Conservation (phyloP, 352 stramenopile genomes). For the Pythium guiyangense region DNA sequence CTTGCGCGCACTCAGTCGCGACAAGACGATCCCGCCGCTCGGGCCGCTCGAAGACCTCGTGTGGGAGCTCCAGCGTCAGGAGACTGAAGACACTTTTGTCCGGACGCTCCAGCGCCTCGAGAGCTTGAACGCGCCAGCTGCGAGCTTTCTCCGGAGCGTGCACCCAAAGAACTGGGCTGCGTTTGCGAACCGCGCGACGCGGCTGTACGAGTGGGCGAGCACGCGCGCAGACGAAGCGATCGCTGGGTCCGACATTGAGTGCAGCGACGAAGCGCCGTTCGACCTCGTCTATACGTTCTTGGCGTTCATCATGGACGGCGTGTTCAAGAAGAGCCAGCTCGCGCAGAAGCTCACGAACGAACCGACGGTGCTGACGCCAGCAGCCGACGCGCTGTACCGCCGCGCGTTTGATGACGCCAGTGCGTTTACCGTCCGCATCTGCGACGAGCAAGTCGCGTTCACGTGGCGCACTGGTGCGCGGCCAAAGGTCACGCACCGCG, state of each 20-base stretch:
- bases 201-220: conserved; percentile 67
- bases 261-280: conserved; percentile 71
- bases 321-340: conserved; percentile 72
- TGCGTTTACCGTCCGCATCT: conserved; percentile 59
- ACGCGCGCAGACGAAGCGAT: conserved; percentile 54
- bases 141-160: conserved; percentile 53
- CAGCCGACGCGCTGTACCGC: conserved; percentile 57
- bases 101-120: conserved; percentile 51
- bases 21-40: conserved; percentile 76
- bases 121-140: conserved; percentile 47
- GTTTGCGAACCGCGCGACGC: conserved; percentile 55
- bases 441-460: conserved; percentile 73
- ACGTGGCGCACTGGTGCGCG: conserved; percentile 68
- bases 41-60: conserved; percentile 54
- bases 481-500: conserved; percentile 71
- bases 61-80: conserved; percentile 63
- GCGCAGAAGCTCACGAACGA: conserved; percentile 45
- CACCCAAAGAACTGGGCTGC: conserved; percentile 73
- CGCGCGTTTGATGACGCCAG: conserved; percentile 56
- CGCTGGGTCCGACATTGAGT: conserved; percentile 48
- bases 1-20: conserved; percentile 62
- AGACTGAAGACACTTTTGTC: conserved; percentile 55
- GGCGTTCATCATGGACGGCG: conserved; percentile 70
- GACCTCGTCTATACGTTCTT: conserved; percentile 78
- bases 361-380: conserved; percentile 46